Base-by-base conservation (phyloP, 352 stramenopile genomes). In the Aphanomyces cochlioides region DNA sequence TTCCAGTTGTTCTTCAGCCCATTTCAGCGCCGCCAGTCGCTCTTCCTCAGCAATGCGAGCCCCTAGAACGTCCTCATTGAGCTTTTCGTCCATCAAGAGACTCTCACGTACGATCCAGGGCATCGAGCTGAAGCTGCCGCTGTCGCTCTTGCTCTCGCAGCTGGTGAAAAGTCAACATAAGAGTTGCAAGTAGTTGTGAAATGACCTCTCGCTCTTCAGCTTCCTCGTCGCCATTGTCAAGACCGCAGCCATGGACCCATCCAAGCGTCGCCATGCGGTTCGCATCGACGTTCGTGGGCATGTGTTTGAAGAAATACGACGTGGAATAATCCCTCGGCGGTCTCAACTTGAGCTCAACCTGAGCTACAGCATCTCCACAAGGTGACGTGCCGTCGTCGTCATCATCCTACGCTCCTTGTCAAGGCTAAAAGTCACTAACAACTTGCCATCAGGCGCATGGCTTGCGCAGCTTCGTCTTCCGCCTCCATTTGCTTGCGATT, bases 161-260 rank as follows among this genome's bases (percentile, higher is more conserved):
- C 56, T 64, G 21, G 37, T n/a, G 4, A 60, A 15, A 15, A 21
- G n/a, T 13, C 19, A 59, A 21, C 3, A 15, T 4, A 64, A 0
- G 12, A n/a, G 28, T 28, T 28, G 28, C 28, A 0, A 28, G 28
- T 28, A 0, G 28, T 2, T 28, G 28, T 28, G 28, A 28, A 28
- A 28, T 0, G 0, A 66, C 43, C 39, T 67, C 59, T 21, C 59
- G 59, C 59, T 34, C 59, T 38, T 67, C 59, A 28, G 43, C 59
- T 36, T 67, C 59, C 43, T 67, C 59, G 59, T 67, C 59, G n/a
- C 59, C 59, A 40, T 67, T 67, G 59, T 56, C 19, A 8, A 67
- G 59, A 7, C 59, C 59, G 21, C 59, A 67, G 3, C 59, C 59
- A 15, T 21, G n/a, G 19, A 12, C 15, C 40, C 40, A 67, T 4